Evolutionary conservation across 768 basidiomycete genomes (phyloP).

Genomic region (Russula brevipes): DNA sequence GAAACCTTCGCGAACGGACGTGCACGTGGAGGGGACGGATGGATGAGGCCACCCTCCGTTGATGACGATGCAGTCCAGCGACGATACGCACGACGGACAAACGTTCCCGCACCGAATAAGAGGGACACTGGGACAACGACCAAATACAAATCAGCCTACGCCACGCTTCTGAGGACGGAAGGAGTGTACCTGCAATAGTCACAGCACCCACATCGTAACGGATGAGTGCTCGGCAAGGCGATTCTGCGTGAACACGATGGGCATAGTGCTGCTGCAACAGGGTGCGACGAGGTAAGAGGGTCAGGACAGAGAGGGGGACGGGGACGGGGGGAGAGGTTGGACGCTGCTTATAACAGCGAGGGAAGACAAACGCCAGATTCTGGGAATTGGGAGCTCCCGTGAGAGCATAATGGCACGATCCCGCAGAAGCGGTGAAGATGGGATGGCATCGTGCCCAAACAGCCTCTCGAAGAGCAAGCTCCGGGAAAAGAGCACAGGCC

Average conservation of each 20-base stretch:
- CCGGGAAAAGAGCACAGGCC: no score
- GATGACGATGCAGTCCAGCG: neutral
- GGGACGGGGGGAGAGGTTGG: neutral
- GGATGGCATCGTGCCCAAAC: no score
- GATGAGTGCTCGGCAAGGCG: neutral
- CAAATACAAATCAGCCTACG: neutral
- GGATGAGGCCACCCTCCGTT: neutral
- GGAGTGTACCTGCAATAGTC: neutral
- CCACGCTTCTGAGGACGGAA: neutral
- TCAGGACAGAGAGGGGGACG: neutral
- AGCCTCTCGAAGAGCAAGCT: no score
- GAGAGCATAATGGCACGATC: no score
- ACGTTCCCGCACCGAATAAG: neutral
- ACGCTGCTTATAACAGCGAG: no score
- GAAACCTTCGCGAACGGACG: neutral
- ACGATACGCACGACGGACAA: neutral
- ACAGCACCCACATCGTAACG: neutral
- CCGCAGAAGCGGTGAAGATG: no score
- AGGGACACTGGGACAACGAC: constrained; percentile 1
- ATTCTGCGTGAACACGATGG: neutral
- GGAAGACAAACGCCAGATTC: no score
- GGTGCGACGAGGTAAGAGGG: neutral
- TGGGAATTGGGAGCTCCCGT: no score
- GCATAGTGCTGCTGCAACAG: neutral
- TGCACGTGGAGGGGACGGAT: neutral